phyloP scores from a whole-genome alignment of 1,284 basidiomycete genomes.

The Boletellus sp. region DNA sequence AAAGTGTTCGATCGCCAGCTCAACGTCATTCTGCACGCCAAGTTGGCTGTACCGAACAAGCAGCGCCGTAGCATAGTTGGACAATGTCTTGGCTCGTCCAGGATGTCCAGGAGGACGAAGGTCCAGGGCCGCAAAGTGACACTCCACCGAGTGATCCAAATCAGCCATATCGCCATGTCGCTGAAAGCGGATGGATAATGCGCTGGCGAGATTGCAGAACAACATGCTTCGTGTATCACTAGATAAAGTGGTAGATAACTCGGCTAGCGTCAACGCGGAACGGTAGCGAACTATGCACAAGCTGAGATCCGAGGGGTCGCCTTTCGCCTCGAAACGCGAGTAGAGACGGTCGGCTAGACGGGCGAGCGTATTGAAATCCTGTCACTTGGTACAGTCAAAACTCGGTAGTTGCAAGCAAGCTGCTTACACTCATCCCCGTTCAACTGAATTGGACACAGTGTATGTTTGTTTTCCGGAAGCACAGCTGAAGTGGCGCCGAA shows the following conservation, averaged over 20 bases:
- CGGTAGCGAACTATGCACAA: constrained; percentile 28
- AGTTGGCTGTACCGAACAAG: constrained; percentile 23
- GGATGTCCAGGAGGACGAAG: constrained; percentile 24
- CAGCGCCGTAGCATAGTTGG: constrained; percentile 27
- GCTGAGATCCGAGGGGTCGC: constrained; percentile 21
- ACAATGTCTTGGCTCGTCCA: constrained; percentile 19
- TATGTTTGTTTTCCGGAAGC: not conserved
- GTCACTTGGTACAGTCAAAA: constrained; percentile 1
- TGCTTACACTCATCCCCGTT: constrained; percentile 21
- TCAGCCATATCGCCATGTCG: constrained; percentile 28
- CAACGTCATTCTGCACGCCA: constrained; percentile 20
- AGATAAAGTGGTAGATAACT: constrained; percentile 14
- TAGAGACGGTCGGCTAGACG: constrained; percentile 27
- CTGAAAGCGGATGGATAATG: constrained; percentile 30
- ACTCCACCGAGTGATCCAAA: constrained; percentile 33
- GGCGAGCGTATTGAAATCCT: constrained; percentile 27
- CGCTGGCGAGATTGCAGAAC: constrained; percentile 31
- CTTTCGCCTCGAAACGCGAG: constrained; percentile 20
- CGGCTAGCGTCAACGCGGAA: constrained; percentile 26
- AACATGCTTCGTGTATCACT: constrained; percentile 25
- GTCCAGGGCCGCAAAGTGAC: constrained; percentile 24
- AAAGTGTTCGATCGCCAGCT: constrained; percentile 28
- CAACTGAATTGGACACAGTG: not conserved
- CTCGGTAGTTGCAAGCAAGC: not conserved
- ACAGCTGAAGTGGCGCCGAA: not conserved